Base-by-base conservation (phyloP, 352 stramenopile species). In the Phytophthora podocarpi region DNA sequence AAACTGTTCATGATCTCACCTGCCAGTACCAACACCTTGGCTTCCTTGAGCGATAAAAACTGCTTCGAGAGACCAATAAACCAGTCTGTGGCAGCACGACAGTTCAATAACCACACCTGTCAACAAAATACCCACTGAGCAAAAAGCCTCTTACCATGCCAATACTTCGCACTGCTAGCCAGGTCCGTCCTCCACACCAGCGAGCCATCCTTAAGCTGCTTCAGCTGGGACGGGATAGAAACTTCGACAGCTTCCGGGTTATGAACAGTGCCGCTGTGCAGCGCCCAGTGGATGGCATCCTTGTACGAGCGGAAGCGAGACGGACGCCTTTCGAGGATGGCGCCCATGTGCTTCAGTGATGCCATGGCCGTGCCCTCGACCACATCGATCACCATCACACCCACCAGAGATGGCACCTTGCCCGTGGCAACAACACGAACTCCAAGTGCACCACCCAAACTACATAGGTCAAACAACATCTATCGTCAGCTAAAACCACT, bases 361-460 rank as follows among this genome's bases (percentile, higher is more conserved):
- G 87, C 85, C 13, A 96, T 67, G 5, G 89, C 87, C 6, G 89
- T 96, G 39, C 87, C 87, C 50, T 97, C 89, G 8, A 97, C 89
- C 7, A 97, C 89, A 58, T 97, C 89, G 37, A 97, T 85, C 31
- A 97, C 87, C 74, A 97, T 91, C 2, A 95, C 75, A 13, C 89
- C 89, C 10, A 84, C 78, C 9, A 97, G 66, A 3, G 82, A 89
- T 13, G 62, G 46, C 20, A 95, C 72, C 21, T 82, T 71, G 24
- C 78, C 64, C 5, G 78, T 79, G 1, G 78, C 80, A 1, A 78
- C 82, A 12, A 93, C 82, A 13, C 87, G 83, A 24, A 96, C 87
- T 11, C 81, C 89, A 4, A 97, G 70, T 15, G 87, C 87, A 18
- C 89, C 89, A 10, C 89, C 87, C 62, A 97, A 68, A 74, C 89